Evolutionary conservation across 1,284 basidiomycete genomes (phyloP).

Genomic region (Trametes pubescens): DNA sequence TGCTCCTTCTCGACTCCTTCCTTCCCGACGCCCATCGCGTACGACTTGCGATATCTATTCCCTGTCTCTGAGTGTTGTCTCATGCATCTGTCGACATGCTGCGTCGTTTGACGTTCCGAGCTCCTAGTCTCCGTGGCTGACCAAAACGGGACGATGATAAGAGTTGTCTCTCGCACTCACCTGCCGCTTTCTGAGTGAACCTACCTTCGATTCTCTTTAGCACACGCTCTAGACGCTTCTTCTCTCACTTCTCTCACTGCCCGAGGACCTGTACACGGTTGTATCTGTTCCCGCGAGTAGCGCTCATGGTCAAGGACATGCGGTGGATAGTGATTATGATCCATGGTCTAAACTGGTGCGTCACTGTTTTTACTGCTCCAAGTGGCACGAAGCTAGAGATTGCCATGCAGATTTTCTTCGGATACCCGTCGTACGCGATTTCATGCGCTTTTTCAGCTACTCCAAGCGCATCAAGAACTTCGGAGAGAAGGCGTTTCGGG

Average conservation of each 20-base stretch:
- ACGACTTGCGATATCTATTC: no score
- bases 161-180: neutral
- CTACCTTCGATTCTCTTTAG: slow-evolving; percentile 1
- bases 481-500: no score
- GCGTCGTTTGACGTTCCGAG: no score
- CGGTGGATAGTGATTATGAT: no score
- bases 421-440: neutral
- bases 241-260: neutral
- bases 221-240: neutral
- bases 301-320: no score
- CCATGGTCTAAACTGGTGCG: neutral
- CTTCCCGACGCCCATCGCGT: no score
- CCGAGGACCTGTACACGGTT: neutral
- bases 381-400: neutral
- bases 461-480: neutral
- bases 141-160: no score
- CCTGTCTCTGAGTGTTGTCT: no score
- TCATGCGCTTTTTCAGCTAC: neutral
- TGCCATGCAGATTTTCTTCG: neutral
- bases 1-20: no score
- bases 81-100: neutral
- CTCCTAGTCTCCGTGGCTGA: no score
- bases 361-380: neutral
- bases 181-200: slow-evolving; percentile 1
- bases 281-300: neutral